Conservation (phyloP, 2,329 filamentous ascomycete species). For the Aciculosporium take region DNA sequence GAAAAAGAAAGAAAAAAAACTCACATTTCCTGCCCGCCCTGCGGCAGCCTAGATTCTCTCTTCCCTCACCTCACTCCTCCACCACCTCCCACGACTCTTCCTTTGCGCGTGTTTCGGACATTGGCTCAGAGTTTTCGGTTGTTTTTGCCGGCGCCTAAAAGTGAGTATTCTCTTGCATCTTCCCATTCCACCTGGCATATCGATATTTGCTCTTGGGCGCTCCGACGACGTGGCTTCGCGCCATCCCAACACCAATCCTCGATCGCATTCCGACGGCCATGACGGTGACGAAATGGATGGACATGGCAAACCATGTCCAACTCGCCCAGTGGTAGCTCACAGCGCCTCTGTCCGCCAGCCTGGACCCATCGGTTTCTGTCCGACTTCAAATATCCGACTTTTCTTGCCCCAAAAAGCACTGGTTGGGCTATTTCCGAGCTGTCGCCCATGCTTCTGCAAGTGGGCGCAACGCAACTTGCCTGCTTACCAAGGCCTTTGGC, state of each 20-base stretch:
- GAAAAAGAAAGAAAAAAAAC: slow-evolving; percentile 18
- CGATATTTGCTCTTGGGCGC: neutral
- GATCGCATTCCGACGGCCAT: slow-evolving; percentile 8
- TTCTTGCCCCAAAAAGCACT: neutral
- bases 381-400: neutral
- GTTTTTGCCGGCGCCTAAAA: slow-evolving; percentile 40
- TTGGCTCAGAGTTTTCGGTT: slow-evolving; percentile 29
- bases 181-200: neutral
- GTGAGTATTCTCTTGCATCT: slow-evolving; percentile 25
- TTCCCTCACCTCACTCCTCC: slow-evolving; percentile 13
- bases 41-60: slow-evolving; percentile 18
- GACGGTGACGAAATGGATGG: slow-evolving; percentile 8
- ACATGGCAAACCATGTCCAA: neutral
- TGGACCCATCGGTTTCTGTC: neutral
- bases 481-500: neutral
- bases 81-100: slow-evolving; percentile 29
- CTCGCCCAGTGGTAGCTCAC: neutral
- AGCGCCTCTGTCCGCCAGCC: neutral
- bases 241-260: neutral
- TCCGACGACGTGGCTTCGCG: neutral
- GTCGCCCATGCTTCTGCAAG: neutral
- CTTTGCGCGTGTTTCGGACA: slow-evolving; percentile 31
- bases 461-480: neutral
- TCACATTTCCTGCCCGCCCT: slow-evolving; percentile 21
- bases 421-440: neutral